phyloP scores from a whole-genome alignment of 441 rosid genomes.

The Populus hybrid region DNA sequence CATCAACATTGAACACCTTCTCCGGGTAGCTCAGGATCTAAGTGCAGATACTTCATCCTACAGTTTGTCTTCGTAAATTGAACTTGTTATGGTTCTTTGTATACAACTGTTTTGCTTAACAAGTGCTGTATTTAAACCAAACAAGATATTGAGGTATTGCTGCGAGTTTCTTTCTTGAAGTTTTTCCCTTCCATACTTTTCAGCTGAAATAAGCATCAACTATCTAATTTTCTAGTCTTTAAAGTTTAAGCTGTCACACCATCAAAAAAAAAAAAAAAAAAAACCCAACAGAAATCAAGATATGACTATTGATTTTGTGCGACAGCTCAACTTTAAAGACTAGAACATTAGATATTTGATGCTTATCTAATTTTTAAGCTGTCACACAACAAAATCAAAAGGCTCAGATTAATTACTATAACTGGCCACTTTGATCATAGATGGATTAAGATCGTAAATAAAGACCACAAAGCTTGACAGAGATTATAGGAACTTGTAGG shows the following conservation, averaged over 20 bases:
- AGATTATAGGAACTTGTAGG: too few species aligned
- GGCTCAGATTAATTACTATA: background rate
- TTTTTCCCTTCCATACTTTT: background rate
- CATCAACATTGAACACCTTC: conserved; percentile 48
- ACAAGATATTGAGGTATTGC: background rate
- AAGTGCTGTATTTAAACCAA: background rate
- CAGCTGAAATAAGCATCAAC: background rate
- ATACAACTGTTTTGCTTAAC: background rate
- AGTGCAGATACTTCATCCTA: conserved; percentile 45
- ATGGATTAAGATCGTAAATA: conserved; percentile 23
- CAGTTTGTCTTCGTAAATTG: conserved; percentile 29
- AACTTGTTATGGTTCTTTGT: background rate
- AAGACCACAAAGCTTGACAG: conserved; percentile 9
- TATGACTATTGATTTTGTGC: too few species aligned
- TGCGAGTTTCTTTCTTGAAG: background rate
- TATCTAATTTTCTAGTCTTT: background rate
- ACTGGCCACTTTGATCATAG: background rate
- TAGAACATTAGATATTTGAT: background rate
- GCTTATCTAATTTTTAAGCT: background rate
- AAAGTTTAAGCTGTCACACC: background rate
- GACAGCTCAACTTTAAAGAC: too few species aligned
- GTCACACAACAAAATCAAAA: too few species aligned
- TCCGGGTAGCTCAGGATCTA: conserved; percentile 52
- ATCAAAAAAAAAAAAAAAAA: too few species aligned
- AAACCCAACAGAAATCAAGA: too few species aligned